These are phyloP conservation scores for Aspergillus conjunctus DNA, from an alignment of 495 filamentous ascomycete genomes.

Conservation along the genomic window DNA sequence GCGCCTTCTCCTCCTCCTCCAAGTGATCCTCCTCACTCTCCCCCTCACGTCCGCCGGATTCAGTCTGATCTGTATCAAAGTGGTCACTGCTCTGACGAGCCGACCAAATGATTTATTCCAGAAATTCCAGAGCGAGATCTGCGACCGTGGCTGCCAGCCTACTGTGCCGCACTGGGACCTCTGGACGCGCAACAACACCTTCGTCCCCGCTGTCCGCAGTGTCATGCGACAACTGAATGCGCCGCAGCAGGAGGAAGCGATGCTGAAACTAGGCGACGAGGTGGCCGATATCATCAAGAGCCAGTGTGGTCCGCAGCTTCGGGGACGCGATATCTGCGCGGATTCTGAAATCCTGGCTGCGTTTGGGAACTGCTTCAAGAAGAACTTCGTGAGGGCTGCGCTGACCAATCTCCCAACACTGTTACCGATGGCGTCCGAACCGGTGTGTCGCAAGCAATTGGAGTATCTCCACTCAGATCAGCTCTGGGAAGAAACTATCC, in stretches of 20 bases:
- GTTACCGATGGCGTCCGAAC: constrained; percentile 45
- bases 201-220: constrained; percentile 44
- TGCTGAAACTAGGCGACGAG: constrained; percentile 46
- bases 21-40: constrained; percentile 29
- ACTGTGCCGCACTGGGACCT: constrained; percentile 50
- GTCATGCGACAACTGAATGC: constrained; percentile 40
- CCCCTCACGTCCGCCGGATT: constrained; percentile 31
- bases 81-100: constrained; percentile 40
- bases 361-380: constrained; percentile 50
- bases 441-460: constrained; percentile 40
- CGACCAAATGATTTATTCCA: constrained; percentile 40
- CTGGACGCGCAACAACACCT: constrained; percentile 49
- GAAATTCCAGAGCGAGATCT: constrained; percentile 47
- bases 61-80: constrained; percentile 42
- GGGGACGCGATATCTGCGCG: constrained; percentile 43
- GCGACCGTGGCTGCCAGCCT: constrained; percentile 44
- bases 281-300: constrained; percentile 44
- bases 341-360: constrained; percentile 39
- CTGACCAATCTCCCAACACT: constrained; percentile 37
- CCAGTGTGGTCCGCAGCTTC: constrained; percentile 37
- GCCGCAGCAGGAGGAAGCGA: constrained; percentile 37
- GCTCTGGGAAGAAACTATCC: constrained; percentile 45
- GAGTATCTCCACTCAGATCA: constrained; percentile 38
- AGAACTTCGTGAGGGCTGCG: constrained; percentile 40
- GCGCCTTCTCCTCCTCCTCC: constrained; percentile 24